Percentiles rank a stretch among this genome's conserved stretches.
Evolutionary conservation across 257 asterid species (phyloP).

Genomic region (Paulownia fortunei): DNA sequence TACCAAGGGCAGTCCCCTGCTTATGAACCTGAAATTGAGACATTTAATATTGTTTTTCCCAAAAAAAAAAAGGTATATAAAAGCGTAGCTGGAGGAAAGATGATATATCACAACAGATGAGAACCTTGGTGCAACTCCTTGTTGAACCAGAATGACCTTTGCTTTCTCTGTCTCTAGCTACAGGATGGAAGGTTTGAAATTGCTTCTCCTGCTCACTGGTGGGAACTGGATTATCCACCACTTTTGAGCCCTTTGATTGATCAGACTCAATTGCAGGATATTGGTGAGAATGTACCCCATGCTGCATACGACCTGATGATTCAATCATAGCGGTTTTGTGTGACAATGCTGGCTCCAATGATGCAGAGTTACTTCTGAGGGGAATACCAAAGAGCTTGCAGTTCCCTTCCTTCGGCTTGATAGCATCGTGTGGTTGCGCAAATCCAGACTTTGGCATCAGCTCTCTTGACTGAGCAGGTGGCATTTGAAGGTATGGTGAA

Average conservation of each 20-base stretch:
- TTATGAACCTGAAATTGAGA: constrained; percentile 74
- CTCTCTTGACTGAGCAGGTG: constrained; percentile 59
- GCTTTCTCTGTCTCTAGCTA: constrained; percentile 57
- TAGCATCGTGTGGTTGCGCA: constrained; percentile 45
- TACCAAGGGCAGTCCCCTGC: constrained; percentile 91
- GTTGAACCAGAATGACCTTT: constrained; percentile 63
- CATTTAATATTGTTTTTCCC: background rate
- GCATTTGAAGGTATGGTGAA: constrained; percentile 60
- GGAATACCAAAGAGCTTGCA: constrained; percentile 86
- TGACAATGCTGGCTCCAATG: constrained; percentile 43
- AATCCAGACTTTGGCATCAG: constrained; percentile 46
- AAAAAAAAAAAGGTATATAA: background rate
- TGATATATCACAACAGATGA: background rate
- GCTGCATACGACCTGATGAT: constrained; percentile 36
- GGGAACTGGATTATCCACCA: constrained; percentile 51
- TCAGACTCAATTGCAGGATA: constrained; percentile 53
- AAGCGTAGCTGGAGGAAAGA: background rate
- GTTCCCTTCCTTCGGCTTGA: too few relatives aligned
- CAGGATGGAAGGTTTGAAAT: constrained; percentile 42
- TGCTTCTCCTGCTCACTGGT: constrained; percentile 62
- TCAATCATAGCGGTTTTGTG: constrained; percentile 38
- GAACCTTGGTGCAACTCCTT: constrained; percentile 96
- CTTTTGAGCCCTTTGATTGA: constrained; percentile 62
- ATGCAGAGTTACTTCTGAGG: constrained; percentile 49
- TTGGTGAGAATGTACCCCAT: constrained; percentile 43